Evolutionary conservation across 2,329 filamentous ascomycete genomes (phyloP).

Genomic region (Ploettnerulaceae sp.): DNA sequence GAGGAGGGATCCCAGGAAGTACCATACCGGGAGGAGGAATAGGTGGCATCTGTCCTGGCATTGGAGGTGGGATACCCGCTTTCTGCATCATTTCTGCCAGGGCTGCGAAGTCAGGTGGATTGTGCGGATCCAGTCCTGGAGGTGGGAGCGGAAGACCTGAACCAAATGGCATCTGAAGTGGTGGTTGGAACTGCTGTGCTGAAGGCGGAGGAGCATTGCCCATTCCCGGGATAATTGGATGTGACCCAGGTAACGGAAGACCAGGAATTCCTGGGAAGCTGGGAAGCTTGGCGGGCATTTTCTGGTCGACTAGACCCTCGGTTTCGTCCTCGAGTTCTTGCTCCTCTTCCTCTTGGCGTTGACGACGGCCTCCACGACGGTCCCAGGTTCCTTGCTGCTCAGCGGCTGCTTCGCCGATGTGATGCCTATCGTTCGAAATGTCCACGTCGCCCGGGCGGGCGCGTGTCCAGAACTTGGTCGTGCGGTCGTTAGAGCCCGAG

Average conservation of each 20-base stretch:
- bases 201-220: slow-evolving; percentile 37
- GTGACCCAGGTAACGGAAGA: slow-evolving; percentile 32
- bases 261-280: slow-evolving; percentile 53
- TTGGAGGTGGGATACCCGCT: slow-evolving; percentile 56
- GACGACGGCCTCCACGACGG: slow-evolving; percentile 68
- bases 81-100: slow-evolving; percentile 62
- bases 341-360: slow-evolving; percentile 87
- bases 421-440: slow-evolving; percentile 84
- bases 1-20: slow-evolving; percentile 43
- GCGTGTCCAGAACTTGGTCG: slow-evolving; percentile 95
- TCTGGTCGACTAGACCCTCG: slow-evolving; percentile 88
- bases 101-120: slow-evolving; percentile 56
- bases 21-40: slow-evolving; percentile 42
- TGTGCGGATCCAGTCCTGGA: slow-evolving; percentile 53
- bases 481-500: slow-evolving; percentile 92
- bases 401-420: slow-evolving; percentile 89
- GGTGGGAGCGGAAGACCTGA: slow-evolving; percentile 43
- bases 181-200: slow-evolving; percentile 35
- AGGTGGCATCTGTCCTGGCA: slow-evolving; percentile 25
- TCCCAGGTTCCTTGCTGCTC: slow-evolving; percentile 96
- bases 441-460: slow-evolving; percentile 82
- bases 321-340: slow-evolving; percentile 90
- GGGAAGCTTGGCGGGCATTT: slow-evolving; percentile 61
- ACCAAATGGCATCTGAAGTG: slow-evolving; percentile 39
- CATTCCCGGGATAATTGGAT: slow-evolving; percentile 48